These are phyloP conservation scores for Cercospora sojina DNA, from an alignment of 2,329 filamentous ascomycete genomes.

Conservation along the genomic window DNA sequence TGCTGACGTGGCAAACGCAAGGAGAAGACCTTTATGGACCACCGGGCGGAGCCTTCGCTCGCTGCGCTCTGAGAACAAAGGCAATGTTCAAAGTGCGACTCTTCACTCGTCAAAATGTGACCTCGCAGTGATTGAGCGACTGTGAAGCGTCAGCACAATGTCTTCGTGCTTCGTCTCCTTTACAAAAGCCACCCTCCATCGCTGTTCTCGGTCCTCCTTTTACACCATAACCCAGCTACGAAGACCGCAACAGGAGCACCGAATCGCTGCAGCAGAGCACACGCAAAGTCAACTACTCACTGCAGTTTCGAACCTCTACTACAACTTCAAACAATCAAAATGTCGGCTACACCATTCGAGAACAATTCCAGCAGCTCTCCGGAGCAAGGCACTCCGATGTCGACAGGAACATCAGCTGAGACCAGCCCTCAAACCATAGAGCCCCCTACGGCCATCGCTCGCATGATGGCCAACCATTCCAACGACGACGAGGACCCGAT, in stretches of 20 bases:
- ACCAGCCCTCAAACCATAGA: background rate
- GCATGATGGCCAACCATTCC: background rate
- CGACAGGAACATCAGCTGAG: background rate
- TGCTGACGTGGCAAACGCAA: slow-evolving; percentile 32
- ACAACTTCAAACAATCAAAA: background rate
- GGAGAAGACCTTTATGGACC: slow-evolving; percentile 39
- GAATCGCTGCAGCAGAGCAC: background rate
- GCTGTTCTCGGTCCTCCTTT: background rate
- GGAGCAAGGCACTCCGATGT: background rate
- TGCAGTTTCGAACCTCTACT: too few species aligned
- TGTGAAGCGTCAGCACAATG: background rate
- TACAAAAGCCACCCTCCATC: background rate
- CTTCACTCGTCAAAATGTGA: background rate
- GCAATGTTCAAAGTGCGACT: background rate
- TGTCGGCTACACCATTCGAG: background rate
- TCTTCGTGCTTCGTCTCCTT: background rate
- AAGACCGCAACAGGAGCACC: background rate
- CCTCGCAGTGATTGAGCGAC: background rate
- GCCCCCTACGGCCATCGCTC: background rate
- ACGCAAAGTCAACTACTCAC: background rate
- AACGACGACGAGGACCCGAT: background rate
- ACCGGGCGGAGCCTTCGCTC: slow-evolving; percentile 56
- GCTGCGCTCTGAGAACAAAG: slow-evolving; percentile 39
- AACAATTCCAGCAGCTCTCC: background rate
- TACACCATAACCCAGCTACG: background rate